Conservation (phyloP, 306 rosid genomes). For the Delonix regia region DNA sequence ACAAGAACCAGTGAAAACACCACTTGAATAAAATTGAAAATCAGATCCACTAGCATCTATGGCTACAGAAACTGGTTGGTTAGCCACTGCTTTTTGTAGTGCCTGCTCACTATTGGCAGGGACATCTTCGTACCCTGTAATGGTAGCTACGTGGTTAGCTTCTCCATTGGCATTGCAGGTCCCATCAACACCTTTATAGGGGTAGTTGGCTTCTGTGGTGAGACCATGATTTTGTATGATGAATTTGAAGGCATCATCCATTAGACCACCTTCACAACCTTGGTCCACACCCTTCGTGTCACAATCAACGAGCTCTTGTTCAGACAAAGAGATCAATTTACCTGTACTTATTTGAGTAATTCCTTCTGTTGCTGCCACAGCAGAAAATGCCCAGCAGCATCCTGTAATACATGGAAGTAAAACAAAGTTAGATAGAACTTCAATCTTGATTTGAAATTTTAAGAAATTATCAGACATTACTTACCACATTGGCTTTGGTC, state of each 20-base stretch:
- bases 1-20: slow-evolving; percentile 42
- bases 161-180: slow-evolving; percentile 22
- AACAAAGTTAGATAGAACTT: background rate
- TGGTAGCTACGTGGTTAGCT: slow-evolving; percentile 32
- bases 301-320: slow-evolving; percentile 49
- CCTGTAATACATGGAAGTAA: slow-evolving; percentile 10
- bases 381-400: slow-evolving; percentile 49
- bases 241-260: slow-evolving; percentile 47
- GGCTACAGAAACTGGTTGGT: slow-evolving; percentile 46
- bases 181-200: slow-evolving; percentile 36
- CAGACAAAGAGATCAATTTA: slow-evolving; percentile 40
- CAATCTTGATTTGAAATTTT: background rate
- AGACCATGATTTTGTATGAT: slow-evolving; percentile 41
- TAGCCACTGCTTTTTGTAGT: slow-evolving; percentile 40
- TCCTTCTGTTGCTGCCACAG: slow-evolving; percentile 47
- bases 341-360: slow-evolving; percentile 33
- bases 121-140: slow-evolving; percentile 41
- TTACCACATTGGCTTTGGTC: slow-evolving; percentile 36
- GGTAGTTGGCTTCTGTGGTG: slow-evolving; percentile 32
- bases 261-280: slow-evolving; percentile 46
- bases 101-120: slow-evolving; percentile 44
- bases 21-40: slow-evolving; percentile 42
- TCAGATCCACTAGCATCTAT: slow-evolving; percentile 45
- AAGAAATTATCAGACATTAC: background rate
- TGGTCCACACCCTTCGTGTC: slow-evolving; percentile 42